Conservation (phyloP, 2,329 filamentous ascomycete species). For the Emydomyces testavorans region DNA sequence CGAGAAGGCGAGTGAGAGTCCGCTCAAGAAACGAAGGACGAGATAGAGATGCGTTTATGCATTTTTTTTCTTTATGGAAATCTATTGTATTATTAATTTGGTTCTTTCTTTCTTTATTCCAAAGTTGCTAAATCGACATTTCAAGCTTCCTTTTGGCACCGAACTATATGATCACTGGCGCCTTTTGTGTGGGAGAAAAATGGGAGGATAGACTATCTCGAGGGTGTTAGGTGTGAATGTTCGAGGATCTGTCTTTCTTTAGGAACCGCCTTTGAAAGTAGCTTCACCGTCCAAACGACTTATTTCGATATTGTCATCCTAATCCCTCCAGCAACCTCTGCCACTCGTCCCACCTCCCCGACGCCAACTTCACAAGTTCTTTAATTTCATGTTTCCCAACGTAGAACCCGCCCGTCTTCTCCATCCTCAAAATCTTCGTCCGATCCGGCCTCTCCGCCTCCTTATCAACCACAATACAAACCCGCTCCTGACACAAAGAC, state of each 20-base stretch:
- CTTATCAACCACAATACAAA: constrained; percentile 68
- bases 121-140: no score
- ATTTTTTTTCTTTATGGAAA: no score
- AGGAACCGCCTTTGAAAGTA: no score
- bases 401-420: constrained; percentile 69
- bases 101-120: no score
- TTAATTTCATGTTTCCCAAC: constrained; percentile 54
- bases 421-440: constrained; percentile 52
- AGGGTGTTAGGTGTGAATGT: no score
- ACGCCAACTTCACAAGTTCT: constrained; percentile 48
- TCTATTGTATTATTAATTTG: no score
- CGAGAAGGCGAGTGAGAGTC: constrained; percentile 24
- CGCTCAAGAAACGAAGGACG: constrained; percentile 25
- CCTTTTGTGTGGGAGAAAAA: no score
- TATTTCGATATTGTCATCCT: neutral
- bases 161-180: no score
- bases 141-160: no score
- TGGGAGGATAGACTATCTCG: no score
- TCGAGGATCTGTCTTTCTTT: no score
- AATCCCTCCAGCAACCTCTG: constrained; percentile 30
- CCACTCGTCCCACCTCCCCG: constrained; percentile 53
- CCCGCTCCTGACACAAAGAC: constrained; percentile 64
- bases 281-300: neutral
- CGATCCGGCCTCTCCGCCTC: constrained; percentile 39
- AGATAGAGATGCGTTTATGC: neutral